A percentile compares a stretch with the other conserved stretches of the same genome.
Conservation (phyloP, 1,284 basidiomycete genomes). For the Baeospora myosura region DNA sequence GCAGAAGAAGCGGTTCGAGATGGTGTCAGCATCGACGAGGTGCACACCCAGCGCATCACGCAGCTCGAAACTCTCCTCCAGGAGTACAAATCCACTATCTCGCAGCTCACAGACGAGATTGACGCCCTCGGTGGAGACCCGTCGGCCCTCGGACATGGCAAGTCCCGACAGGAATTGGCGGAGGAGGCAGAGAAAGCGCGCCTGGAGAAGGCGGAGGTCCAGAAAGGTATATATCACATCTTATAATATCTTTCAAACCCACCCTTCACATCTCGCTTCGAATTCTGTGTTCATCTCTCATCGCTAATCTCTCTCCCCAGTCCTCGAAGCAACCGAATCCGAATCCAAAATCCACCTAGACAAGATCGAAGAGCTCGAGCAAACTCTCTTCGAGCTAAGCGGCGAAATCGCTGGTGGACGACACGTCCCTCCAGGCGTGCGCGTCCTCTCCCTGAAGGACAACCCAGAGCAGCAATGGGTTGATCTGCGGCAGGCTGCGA, state of each 20-base stretch:
- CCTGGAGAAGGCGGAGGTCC: constrained; percentile 14
- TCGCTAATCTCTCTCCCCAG: constrained; percentile 13
- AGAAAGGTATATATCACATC: constrained; percentile 33
- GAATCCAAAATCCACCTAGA: constrained; percentile 33
- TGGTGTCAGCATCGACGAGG: constrained; percentile 24
- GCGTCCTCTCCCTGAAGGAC: constrained; percentile 55
- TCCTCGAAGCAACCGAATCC: constrained; percentile 32
- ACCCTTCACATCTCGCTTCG: not conserved
- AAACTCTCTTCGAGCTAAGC: constrained; percentile 65
- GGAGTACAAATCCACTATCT: constrained; percentile 46
- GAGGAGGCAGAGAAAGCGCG: constrained; percentile 20
- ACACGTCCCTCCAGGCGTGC: constrained; percentile 65
- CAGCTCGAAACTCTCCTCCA: constrained; percentile 53
- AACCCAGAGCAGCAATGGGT: constrained; percentile 74
- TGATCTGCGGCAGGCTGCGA: constrained; percentile 55
- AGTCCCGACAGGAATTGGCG: constrained; percentile 30
- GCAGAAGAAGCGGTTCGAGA: constrained; percentile 37
- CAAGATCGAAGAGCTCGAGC: constrained; percentile 59
- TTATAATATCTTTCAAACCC: not conserved
- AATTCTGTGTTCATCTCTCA: constrained; percentile 17
- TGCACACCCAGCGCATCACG: constrained; percentile 35
- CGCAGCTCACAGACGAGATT: constrained; percentile 36
- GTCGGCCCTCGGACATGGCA: constrained; percentile 27
- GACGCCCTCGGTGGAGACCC: constrained; percentile 16
- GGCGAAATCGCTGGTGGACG: constrained; percentile 72